Conservation (phyloP, 2,329 filamentous ascomycete species). For the Aspergillus flavus region DNA sequence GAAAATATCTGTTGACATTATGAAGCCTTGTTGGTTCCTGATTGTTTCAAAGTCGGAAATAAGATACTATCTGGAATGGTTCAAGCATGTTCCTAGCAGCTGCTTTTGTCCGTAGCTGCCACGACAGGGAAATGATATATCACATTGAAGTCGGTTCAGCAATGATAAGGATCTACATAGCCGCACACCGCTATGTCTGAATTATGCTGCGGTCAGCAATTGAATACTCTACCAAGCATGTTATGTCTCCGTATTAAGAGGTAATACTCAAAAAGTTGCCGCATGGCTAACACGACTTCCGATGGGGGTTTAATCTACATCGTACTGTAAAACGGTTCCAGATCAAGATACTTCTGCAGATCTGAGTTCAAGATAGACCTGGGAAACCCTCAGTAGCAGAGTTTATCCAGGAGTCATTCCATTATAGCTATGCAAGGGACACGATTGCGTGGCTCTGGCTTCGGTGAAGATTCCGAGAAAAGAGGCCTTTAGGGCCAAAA, state of each 20-base stretch:
- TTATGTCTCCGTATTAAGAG: not conserved
- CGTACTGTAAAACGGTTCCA: not conserved
- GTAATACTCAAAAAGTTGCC: not conserved
- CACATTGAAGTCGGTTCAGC: not conserved
- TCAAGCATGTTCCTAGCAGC: not conserved
- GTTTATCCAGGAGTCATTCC: not conserved
- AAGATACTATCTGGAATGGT: no score
- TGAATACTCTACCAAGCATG: not conserved
- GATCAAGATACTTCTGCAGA: not conserved
- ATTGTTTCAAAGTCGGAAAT: no score
- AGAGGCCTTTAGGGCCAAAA: no score
- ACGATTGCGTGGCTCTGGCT: not conserved
- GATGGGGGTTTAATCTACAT: not conserved
- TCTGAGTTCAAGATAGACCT: not conserved
- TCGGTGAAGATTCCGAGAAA: not conserved
- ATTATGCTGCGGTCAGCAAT: not conserved
- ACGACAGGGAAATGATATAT: not conserved
- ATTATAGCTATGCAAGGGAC: not conserved
- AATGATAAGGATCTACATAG: not conserved
- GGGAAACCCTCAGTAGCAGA: not conserved
- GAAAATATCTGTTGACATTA: not conserved
- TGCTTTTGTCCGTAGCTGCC: not conserved
- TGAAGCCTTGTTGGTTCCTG: not conserved
- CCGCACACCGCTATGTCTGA: not conserved
- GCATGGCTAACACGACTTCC: not conserved